Base-by-base conservation (phyloP, 148 eudicot species). In the Diospyros kaki region DNA sequence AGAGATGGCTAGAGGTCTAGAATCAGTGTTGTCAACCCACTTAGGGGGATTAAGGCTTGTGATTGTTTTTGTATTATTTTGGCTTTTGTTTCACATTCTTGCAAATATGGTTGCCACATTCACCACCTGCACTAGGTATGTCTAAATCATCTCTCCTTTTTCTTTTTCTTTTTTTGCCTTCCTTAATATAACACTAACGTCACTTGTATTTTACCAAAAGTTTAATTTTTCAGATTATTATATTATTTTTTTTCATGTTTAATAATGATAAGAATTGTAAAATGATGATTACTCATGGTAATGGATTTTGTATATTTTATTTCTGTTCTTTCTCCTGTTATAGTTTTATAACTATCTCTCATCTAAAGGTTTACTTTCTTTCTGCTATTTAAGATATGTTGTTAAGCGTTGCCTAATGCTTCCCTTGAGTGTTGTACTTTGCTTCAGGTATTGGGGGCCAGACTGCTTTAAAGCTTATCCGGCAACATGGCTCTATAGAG, bases 381-480 rank as follows among this genome's bases (percentile, higher is more conserved):
- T 2, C 3, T 4, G 0, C 40, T n/a, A 43, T 52, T 64, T 50
- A 39, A 38, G 1, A 61, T 50, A 8, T 72, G 11, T 59, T 40
- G 3, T 62, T 46, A 18, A 51, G 64, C 40, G 10, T 51, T 51
- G 40, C 52, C 54, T 64, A 41, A 8, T 73, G 10, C 68, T 50
- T 61, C 54, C 9, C 18, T 62, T 61, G 43, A 48, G 8, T 3
- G 28, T 9, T 64, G 45, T 40, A 40, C 15, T 52, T 43, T 46
- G 50, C n/a, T 11, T 68, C 86, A 95, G 99, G 99, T 77, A 91
- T 95, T 70, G 99, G 99, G 55, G 91, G 93, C 75, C 79, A 73
- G 83, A 93, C 99, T 75, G 99, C 99, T 81, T 74, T 92, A 84
- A 92, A 89, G 89, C 88, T 92, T 68, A 88, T 92, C 55, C 91